phyloP scores from a whole-genome alignment of 2,329 filamentous ascomycete species.

The Calonectria naviculata region DNA sequence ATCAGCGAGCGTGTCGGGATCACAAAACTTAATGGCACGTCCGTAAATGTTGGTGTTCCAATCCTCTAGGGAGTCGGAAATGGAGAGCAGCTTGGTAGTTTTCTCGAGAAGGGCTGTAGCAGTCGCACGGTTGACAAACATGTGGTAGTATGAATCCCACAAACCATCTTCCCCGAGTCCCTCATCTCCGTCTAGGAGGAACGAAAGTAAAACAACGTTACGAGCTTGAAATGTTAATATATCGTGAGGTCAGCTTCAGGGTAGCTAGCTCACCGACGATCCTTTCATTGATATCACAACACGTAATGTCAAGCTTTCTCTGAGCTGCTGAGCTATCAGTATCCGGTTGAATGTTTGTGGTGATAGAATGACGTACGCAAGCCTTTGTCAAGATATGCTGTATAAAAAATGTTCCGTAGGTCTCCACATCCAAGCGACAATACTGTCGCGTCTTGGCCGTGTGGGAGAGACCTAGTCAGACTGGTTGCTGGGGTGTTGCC shows the following conservation, averaged over 20 bases:
- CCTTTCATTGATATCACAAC: slow-evolving; percentile 62
- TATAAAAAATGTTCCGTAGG: slow-evolving; percentile 66
- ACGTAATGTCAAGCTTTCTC: slow-evolving; percentile 65
- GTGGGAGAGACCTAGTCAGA: slow-evolving; percentile 59
- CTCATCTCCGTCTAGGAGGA: slow-evolving; percentile 57
- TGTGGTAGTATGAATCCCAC: slow-evolving; percentile 68
- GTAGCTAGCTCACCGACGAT: slow-evolving; percentile 56
- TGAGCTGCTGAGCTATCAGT: slow-evolving; percentile 44
- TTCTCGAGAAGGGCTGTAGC: slow-evolving; percentile 53
- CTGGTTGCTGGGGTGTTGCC: slow-evolving; percentile 66
- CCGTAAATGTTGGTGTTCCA: slow-evolving; percentile 62
- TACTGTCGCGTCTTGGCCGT: slow-evolving; percentile 60
- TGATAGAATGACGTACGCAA: slow-evolving; percentile 43
- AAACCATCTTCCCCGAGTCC: slow-evolving; percentile 42
- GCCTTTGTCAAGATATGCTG: slow-evolving; percentile 54
- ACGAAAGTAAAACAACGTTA: slow-evolving; percentile 63
- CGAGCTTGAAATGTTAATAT: slow-evolving; percentile 53
- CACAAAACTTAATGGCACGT: slow-evolving; percentile 58
- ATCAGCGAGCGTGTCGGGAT: slow-evolving; percentile 55
- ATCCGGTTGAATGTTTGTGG: neutral
- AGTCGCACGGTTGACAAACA: slow-evolving; percentile 54
- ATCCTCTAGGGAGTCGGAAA: slow-evolving; percentile 49
- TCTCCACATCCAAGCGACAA: slow-evolving; percentile 69
- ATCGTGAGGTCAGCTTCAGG: neutral
- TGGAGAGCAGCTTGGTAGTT: slow-evolving; percentile 52